phyloP scores from a whole-genome alignment of 2,329 filamentous ascomycete genomes.

The Sarocladiaceae sp. region DNA sequence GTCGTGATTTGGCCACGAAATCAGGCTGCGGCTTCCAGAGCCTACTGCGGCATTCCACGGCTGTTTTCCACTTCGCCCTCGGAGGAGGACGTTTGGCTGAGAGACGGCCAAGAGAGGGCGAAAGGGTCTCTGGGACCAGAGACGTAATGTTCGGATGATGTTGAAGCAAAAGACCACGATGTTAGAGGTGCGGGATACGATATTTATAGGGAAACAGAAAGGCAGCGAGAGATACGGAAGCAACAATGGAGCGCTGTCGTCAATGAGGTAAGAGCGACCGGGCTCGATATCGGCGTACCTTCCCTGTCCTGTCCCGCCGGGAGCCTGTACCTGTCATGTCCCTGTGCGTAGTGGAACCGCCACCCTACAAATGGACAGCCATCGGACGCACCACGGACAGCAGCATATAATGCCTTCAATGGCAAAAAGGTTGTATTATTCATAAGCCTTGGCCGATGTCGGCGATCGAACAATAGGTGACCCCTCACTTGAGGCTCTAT shows the following conservation, averaged over 20 bases:
- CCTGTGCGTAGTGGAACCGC: background rate
- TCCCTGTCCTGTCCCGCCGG: background rate
- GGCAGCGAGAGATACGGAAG: background rate
- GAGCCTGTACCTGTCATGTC: background rate
- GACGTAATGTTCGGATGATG: too few relatives aligned
- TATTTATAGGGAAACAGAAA: background rate
- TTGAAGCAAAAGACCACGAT: too few relatives aligned
- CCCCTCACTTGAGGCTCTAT: background rate
- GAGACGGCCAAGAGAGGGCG: too few relatives aligned
- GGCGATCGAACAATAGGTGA: background rate
- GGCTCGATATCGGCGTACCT: background rate
- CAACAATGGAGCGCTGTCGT: background rate
- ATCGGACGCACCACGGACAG: background rate
- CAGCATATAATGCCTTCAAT: background rate
- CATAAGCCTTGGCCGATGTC: background rate
- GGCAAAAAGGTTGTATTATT: background rate
- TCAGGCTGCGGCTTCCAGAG: too few relatives aligned
- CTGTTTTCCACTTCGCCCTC: too few relatives aligned
- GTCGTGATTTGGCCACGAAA: too few relatives aligned
- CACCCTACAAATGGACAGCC: constrained; percentile 4
- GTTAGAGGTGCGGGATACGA: background rate
- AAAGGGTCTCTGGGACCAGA: too few relatives aligned
- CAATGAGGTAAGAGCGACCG: constrained; percentile 8
- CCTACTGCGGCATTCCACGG: too few relatives aligned
- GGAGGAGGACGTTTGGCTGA: too few relatives aligned